Evolutionary conservation across 2,329 filamentous ascomycete species (phyloP), one percentile per base, ranked within the genome.

Genomic region (Hypoxylon sp.): DNA sequence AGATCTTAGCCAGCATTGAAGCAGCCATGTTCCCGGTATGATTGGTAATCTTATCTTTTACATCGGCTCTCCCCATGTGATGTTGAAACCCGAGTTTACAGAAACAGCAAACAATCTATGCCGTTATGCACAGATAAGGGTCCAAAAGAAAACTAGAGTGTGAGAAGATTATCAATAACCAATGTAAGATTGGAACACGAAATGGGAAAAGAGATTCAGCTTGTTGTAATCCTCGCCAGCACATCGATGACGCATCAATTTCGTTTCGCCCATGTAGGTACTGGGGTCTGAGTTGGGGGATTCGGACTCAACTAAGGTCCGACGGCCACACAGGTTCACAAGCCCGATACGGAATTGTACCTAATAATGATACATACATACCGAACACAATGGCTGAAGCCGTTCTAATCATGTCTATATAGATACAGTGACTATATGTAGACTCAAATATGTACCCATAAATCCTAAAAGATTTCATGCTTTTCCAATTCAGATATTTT

Each of bases 221-320:
- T 58, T 62, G 52, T 49, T 60, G 51, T 43, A 30, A 32, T 57
- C 25, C 46, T 57, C 38, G 58, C 67, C 64, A 65, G 30, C 64
- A 53, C 61, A 65, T 67, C 58, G 49, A 70, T 70, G 67, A 70
- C 64, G 67, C 64, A 67, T 50, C 10, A 43, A 17, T 21, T 10
- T 21, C 17, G 11, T n/a, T 19, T 36, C 34, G 25, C 6, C 5
- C 9, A 30, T 7, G 36, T 67, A 50, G 46, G 60, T 61, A 38
- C 41, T n/a, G 30, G 53, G 55, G 43, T 58, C 19, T 21, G 23
- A 36, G 14, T 14, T 21, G 21, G 38, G 43, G 19, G 11, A 7
- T 64, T 65, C 65, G 65, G 67, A 17, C 38, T 51, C 43, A 56
- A 10, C 41, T 49, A 14, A 51, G 30, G 19, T 32, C 64, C 64